Base-by-base conservation (phyloP, 495 filamentous ascomycete genomes). In the Cercophora samala region DNA sequence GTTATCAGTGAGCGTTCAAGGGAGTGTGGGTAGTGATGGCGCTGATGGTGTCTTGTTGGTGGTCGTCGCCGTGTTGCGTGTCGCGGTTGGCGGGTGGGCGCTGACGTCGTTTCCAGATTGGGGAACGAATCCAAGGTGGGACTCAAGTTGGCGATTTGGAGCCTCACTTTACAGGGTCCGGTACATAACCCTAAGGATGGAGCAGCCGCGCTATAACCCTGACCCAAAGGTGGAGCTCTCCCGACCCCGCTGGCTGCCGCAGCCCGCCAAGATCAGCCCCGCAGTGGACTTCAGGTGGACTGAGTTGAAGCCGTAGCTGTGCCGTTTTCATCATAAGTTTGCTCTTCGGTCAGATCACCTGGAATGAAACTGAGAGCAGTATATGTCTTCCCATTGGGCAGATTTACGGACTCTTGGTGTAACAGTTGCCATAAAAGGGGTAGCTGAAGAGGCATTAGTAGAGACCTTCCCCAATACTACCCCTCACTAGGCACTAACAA, bases 81-180 rank as follows among this genome's bases (percentile, higher is more conserved):
- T 26, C 24, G n/a, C 22, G 5, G 58, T 18, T 58, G 58, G 64
- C 62, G 37, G 15, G 46, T n/a, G 22, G 68, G 15, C 55, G 60
- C 26, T 62, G 61, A 67, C 61, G 64, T 64, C 61, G 60, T 56
- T 24, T 58, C 54, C 22, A 21, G n/a, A 56, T 55, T 52, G 67
- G 25, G 37, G 54, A 46, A 22, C 53, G 54, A 24, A 15, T 61
- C 60, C 68, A 69, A 64, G 68, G 58, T 60, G 23, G 21, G 58
- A 58, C 23, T 46, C 37, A 1, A 17, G 54, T 58, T 58, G 54
- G 54, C 54, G 23, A 9, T 58, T 60, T 60, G 58, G 68, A 64
- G 68, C 64, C 68, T 66, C 62, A 59, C 18, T 62, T 37, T 18
- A 21, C 46, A 19, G 61, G 52, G 24, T 29, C 56, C 21, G 60